Evolutionary conservation across 2,329 filamentous ascomycete species (phyloP), one percentile per base, ranked within the genome.

Genomic region (Calonectria pseudoreteaudii): DNA sequence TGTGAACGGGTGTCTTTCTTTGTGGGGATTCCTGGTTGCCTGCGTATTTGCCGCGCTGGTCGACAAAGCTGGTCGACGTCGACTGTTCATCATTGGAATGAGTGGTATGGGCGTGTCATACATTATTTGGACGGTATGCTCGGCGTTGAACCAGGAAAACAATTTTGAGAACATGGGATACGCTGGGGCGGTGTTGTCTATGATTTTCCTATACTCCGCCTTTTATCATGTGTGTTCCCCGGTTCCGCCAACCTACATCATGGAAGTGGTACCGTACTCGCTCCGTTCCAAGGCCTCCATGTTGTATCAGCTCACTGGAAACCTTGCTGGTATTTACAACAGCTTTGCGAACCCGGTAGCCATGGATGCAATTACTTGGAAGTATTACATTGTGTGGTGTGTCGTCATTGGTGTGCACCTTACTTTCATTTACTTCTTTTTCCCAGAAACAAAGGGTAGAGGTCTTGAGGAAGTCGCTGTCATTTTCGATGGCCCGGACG

Each of bases 311-410:
- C 52, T 84, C 1, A 78, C 77, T 0, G 78, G 78, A 1, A 82
- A 83, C 49, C 66, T 80, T 34, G 81, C 79, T 0, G 77, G 80
- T 10, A 71, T 82, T 3, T 83, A 80, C 81, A 88, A 87, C 69
- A 85, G 83, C 1, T 86, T 86, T 53, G 85, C 86, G 13, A 88
- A 87, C 47, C 86, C 86, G 0, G 85, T 88, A 6, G 86, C 84
- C 0, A 81, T 87, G 66, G 83, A 85, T 0, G 79, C 80, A 0
- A 85, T 87, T 34, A 77, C 75, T 0, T 88, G 86, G 86, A 86
- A 83, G 70, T 87, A 86, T 69, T 88, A 87, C 68, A 84, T 87
- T 11, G 84, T 88, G 4, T 87, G 86, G 76, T 84, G 86, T n/a
- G 84, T 80, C 0, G 78, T 81, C 0, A 71, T 84, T 20, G 75